Evolutionary conservation across 1,284 basidiomycete genomes (phyloP), one percentile per base, ranked within the genome.

Genomic region (Cutaneotrichosporon cutaneum): DNA sequence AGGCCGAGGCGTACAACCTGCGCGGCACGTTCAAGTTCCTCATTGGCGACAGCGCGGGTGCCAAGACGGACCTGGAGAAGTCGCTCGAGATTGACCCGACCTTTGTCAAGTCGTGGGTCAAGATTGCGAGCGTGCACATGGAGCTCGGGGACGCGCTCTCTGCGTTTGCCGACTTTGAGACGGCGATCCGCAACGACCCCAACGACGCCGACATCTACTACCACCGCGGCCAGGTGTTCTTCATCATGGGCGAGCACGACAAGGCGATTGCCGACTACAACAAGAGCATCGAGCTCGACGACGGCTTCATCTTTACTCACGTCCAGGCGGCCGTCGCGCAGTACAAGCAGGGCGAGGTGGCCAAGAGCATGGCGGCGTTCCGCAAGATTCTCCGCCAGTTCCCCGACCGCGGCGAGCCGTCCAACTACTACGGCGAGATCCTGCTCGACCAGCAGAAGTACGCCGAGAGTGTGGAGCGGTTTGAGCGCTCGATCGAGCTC

Each of bases 1-100:
- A 89, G 71, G 92, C 94, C 1, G 89, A 94, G 74, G 95, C 94
- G 0, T 82, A 91, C 73, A 98, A 98, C 82, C 83, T 99, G 69
- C 86, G 94, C 55, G 96, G 94, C 59, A 99, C 95, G 2, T 97
- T 94, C 88, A 90, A 92, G 88, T 99, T 98, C 85, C 83, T 99
- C 63, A 89, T 89, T 64, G 89, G 89, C 59, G 90, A 97, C 70
- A 86, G 94, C 30, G 79, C 83, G 1, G 89, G 88, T n/a, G 93
- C 95, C 51, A 90, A 94, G 75, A 84, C 81, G 4, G 95, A 98
- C 76, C 82, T 99, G 48, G 85, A 90, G 65, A 85, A 88, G 71
- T 89, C 89, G 61, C 84, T 96, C 58, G 82, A 85, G 62, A 81
- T 96, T 27, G 80, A 85, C 44, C 91, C 93, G 0, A 81, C 83